phyloP scores from a whole-genome alignment of 352 stramenopile species.

The Globisporangium megalacanthum region DNA sequence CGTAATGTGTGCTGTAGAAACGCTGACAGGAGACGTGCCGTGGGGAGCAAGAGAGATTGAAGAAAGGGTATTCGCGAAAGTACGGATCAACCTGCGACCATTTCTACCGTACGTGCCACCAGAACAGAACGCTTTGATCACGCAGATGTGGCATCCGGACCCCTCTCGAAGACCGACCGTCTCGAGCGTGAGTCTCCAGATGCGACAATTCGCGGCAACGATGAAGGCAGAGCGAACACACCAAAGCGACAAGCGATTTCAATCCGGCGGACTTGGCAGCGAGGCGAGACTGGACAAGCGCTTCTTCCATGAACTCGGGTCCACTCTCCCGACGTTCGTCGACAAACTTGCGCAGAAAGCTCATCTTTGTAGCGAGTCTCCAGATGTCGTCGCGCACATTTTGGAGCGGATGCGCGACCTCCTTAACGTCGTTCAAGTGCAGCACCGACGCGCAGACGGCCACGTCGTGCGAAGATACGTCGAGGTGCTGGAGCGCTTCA shows the following conservation, averaged over 20 bases:
- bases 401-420: no score
- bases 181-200: not conserved
- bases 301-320: not conserved
- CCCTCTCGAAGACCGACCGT: not conserved
- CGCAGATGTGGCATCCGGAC: not conserved
- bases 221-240: not conserved
- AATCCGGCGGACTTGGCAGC: not conserved
- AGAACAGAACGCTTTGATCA: not conserved
- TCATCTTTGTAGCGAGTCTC: no score
- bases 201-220: not conserved
- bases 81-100: not conserved
- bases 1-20: conserved; percentile 5
- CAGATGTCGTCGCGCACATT: no score
- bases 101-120: not conserved
- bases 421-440: no score
- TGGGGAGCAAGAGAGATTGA: not conserved
- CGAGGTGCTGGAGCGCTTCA: not conserved
- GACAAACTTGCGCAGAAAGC: not conserved
- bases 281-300: not conserved
- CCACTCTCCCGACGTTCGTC: not conserved
- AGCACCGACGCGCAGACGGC: no score
- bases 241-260: not conserved
- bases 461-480: not conserved
- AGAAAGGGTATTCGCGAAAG: not conserved
- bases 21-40: not conserved